Base-by-base conservation (phyloP, 2,329 filamentous ascomycete species). In the Albophoma yamanashiensis region DNA sequence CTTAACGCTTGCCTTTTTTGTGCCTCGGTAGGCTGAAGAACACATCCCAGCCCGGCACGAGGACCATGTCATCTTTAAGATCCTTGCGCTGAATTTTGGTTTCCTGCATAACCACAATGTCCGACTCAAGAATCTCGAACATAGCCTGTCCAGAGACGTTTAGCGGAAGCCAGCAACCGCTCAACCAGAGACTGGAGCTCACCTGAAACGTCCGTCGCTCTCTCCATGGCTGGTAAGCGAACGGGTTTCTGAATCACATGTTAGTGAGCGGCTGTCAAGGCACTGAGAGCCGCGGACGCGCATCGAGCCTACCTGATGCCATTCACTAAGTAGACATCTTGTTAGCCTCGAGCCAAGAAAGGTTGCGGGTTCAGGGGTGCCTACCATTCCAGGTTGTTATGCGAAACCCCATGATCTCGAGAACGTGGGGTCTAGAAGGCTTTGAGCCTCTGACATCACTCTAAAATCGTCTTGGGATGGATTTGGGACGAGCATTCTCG, bases 81-180 rank as follows among this genome's bases (percentile, higher is more conserved):
- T 97, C 92, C 71, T 96, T 96, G 60, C 89, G 83, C 70, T 97
- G 94, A 47, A 97, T 97, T 75, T 97, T 99, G 52, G 91, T 87
- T 74, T 97, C 94, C 73, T 99, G 94, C 79, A 97, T 92, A 61
- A 97, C 82, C 22, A 97, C 86, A 64, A 99, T 94, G 72, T 99
- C 94, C 58, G 92, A 87, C 71, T 94, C 89, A 8, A 99, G 82
- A 52, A 89, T 89, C 66, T 96, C 90, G 74, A 99, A 97, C 94
- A 97, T 97, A 65, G 88, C 82, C 88, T 91, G 61, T 2, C 25
- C n/a, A 14, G 12, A 14, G 3, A 22, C 3, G 25, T 14, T 47
- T 38, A 45, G 42, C 34, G 25, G 34, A 17, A n/a, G 17, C 17
- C n/a, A 17, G 4, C 40, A 7, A 2, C 9, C 11, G 36, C 31